A percentile compares a stretch with the other conserved stretches of the same genome.
These are phyloP conservation scores for Cyphellophora attinorum DNA, from an alignment of 2,329 filamentous ascomycete genomes.

Conservation along the genomic window DNA sequence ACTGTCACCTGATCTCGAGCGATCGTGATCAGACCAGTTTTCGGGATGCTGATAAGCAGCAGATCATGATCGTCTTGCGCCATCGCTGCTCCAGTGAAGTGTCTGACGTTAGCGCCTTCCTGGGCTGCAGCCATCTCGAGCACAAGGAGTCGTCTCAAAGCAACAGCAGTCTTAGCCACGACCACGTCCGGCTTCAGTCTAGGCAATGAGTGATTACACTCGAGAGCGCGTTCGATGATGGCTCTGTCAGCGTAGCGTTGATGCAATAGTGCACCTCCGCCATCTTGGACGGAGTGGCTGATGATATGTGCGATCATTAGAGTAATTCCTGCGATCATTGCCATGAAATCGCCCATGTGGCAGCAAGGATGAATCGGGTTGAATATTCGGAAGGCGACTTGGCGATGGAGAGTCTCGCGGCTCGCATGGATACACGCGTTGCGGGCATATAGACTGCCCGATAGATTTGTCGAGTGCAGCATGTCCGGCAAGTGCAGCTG, in stretches of 20 bases:
- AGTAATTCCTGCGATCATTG: slow-evolving; percentile 19
- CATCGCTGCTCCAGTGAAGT: slow-evolving; percentile 17
- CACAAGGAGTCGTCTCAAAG: slow-evolving; percentile 26
- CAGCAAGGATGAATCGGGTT: slow-evolving; percentile 17
- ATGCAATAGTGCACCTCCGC: slow-evolving; percentile 24
- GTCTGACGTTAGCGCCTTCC: slow-evolving; percentile 19
- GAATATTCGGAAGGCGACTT: slow-evolving; percentile 3
- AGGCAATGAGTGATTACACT: slow-evolving; percentile 24
- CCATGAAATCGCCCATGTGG: slow-evolving; percentile 21
- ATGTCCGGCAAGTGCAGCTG: slow-evolving; percentile 49
- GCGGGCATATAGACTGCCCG: slow-evolving; percentile 39
- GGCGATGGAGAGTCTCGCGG: slow-evolving; percentile 37
- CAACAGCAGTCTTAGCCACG: slow-evolving; percentile 21
- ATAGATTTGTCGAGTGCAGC: slow-evolving; percentile 27
- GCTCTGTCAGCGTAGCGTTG: slow-evolving; percentile 32
- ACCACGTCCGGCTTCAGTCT: slow-evolving; percentile 24
- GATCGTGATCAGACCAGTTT: slow-evolving; percentile 32
- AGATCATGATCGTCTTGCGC: slow-evolving; percentile 11
- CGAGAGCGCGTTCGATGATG: slow-evolving; percentile 28
- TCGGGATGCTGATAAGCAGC: slow-evolving; percentile 33
- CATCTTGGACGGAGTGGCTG: slow-evolving; percentile 12
- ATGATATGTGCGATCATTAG: slow-evolving; percentile 20
- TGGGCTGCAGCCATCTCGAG: slow-evolving; percentile 28
- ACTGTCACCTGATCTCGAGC: slow-evolving; percentile 11
- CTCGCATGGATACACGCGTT: slow-evolving; percentile 41